These are phyloP conservation scores for Neoboletus subvelutipes DNA, from an alignment of 768 basidiomycete genomes.

Conservation along the genomic window DNA sequence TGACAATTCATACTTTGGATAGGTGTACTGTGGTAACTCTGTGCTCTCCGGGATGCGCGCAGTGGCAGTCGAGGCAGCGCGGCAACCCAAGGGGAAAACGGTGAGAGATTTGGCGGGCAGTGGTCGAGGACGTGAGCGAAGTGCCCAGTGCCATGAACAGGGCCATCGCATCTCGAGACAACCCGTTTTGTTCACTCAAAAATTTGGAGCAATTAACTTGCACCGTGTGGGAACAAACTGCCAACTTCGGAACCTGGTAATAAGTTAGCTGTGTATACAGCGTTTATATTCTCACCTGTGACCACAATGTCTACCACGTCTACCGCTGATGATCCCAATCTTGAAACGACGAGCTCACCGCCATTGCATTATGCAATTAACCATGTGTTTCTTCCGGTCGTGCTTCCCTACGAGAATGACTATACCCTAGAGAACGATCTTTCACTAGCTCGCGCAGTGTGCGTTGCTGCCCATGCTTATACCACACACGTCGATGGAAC, in stretches of 20 bases:
- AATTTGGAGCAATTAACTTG: background rate
- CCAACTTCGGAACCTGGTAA: background rate
- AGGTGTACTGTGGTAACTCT: constrained; percentile 22
- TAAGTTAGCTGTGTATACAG: too few relatives aligned
- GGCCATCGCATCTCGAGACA: constrained; percentile 28
- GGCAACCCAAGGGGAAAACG: constrained; percentile 19
- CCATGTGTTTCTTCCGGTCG: too few relatives aligned
- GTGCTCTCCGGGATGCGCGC: constrained; percentile 13
- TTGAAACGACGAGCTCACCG: too few relatives aligned
- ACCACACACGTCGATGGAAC: too few relatives aligned
- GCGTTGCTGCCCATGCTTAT: too few relatives aligned
- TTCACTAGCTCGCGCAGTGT: too few relatives aligned
- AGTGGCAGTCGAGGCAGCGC: constrained; percentile 46
- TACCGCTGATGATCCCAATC: too few relatives aligned
- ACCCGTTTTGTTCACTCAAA: constrained; percentile 2
- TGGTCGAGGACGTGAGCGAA: constrained; percentile 16
- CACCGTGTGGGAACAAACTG: constrained; percentile 1
- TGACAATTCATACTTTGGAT: constrained; percentile 49
- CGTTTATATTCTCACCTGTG: too few relatives aligned
- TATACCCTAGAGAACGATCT: too few relatives aligned
- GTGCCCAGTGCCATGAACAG: constrained; percentile 27
- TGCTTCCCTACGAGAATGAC: too few relatives aligned
- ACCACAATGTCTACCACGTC: too few relatives aligned
- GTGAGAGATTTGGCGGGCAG: background rate
- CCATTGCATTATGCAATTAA: too few relatives aligned